A percentile compares a stretch with the other conserved stretches of the same genome.
Evolutionary conservation across 192 early-diverging fungal genomes (phyloP).

Genomic region (Coemansia sp.): DNA sequence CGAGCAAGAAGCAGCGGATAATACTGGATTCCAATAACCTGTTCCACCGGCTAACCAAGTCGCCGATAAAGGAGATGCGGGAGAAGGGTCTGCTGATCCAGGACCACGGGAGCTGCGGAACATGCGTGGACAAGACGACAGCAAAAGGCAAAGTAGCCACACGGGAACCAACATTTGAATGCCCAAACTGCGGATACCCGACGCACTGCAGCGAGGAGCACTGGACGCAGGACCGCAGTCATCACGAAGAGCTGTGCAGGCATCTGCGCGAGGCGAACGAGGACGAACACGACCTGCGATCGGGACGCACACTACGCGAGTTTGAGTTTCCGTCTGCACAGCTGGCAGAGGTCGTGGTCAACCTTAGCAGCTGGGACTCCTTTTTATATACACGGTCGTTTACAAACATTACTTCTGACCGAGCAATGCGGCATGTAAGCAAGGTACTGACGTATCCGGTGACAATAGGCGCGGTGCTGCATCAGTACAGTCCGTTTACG

Average conservation of each 20-base stretch:
- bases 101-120: conserved; percentile 65
- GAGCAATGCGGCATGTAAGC: conserved; percentile 76
- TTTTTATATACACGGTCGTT: conserved; percentile 79
- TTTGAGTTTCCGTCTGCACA: conserved; percentile 75
- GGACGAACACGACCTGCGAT: conserved; percentile 79
- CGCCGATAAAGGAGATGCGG: conserved; percentile 66
- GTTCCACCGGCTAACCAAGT: conserved; percentile 69
- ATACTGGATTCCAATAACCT: conserved; percentile 56
- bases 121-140: conserved; percentile 60
- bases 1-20: conserved; percentile 17
- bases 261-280: conserved; percentile 68
- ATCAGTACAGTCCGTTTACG: conserved; percentile 70
- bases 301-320: conserved; percentile 70
- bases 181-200: conserved; percentile 76
- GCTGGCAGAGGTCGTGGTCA: conserved; percentile 71
- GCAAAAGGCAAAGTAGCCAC: conserved; percentile 39
- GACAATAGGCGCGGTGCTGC: conserved; percentile 71
- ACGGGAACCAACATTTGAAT: conserved; percentile 62
- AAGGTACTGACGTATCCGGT: conserved; percentile 78
- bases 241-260: conserved; percentile 60
- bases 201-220: conserved; percentile 74
- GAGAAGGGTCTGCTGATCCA: conserved; percentile 63
- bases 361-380: conserved; percentile 75
- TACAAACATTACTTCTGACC: conserved; percentile 65
- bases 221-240: conserved; percentile 59